These are phyloP conservation scores for Dactylis glomerata DNA, from an alignment of 176 grass and related monocot genomes.

Conservation along the genomic window DNA sequence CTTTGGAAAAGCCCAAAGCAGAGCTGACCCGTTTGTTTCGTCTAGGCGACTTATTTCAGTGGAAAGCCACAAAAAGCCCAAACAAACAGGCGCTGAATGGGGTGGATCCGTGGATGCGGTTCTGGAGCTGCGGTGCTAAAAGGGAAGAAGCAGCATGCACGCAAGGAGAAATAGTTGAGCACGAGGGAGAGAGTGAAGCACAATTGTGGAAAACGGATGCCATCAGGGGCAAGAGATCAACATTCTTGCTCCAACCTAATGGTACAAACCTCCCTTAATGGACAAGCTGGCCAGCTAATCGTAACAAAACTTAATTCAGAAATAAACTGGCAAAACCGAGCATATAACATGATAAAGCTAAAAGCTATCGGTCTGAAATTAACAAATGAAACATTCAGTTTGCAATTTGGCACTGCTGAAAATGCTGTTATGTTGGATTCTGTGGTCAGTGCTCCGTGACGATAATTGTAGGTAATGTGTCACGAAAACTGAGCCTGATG, in stretches of 20 bases:
- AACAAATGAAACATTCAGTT: background rate
- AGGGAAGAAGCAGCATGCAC: background rate
- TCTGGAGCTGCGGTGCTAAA: background rate
- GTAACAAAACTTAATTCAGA: background rate
- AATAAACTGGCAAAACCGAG: background rate
- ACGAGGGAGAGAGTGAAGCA: background rate
- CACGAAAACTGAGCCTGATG: background rate
- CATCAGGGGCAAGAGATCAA: background rate
- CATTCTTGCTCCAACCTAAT: background rate
- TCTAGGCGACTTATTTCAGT: too few relatives aligned
- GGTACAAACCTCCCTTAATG: background rate
- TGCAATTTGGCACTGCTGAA: background rate
- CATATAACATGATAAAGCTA: background rate
- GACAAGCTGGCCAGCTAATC: background rate
- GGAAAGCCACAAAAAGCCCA: too few relatives aligned
- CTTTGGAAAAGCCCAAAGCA: too few relatives aligned
- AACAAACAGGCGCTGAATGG: too few relatives aligned
- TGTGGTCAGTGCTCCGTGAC: background rate
- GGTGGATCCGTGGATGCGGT: background rate
- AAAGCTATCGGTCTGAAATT: constrained; percentile 8
- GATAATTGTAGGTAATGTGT: background rate
- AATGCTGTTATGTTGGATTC: background rate
- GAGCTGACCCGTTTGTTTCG: too few relatives aligned
- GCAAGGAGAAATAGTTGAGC: background rate
- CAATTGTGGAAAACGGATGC: background rate